Evolutionary conservation across 371 early-diverging fungal genomes (phyloP).

Genomic region (Dinochytrium kinnereticum): DNA sequence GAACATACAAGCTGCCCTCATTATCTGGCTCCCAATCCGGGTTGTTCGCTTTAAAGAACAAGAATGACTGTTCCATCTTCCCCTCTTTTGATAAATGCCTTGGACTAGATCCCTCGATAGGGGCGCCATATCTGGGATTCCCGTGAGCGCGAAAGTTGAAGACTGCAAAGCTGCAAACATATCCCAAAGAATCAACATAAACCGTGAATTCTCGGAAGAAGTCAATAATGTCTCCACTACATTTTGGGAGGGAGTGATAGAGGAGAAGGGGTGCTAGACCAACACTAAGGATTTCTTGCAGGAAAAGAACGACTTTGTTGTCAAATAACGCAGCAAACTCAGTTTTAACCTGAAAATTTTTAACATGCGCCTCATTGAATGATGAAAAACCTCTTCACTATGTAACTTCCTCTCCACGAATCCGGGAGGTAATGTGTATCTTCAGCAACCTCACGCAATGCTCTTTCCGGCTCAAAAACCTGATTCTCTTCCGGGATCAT

Average conservation of each 20-base stretch:
- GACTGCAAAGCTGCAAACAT: constrained; percentile 94
- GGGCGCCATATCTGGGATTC: constrained; percentile 79
- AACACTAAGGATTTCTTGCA: constrained; percentile 84
- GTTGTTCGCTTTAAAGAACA: constrained; percentile 92
- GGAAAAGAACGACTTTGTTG: constrained; percentile 76
- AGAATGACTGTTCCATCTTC: constrained; percentile 96
- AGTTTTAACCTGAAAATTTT: constrained; percentile 65
- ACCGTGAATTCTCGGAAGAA: constrained; percentile 94
- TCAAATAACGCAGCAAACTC: constrained; percentile 85
- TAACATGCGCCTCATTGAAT: too few relatives aligned
- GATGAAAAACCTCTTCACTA: constrained; percentile 83
- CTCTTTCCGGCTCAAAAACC: constrained; percentile 79
- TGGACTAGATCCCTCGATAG: constrained; percentile 62
- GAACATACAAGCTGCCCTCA: constrained; percentile 74
- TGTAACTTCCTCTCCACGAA: constrained; percentile 87
- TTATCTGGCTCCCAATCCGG: constrained; percentile 82
- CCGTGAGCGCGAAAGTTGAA: constrained; percentile 84
- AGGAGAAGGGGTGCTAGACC: constrained; percentile 86
- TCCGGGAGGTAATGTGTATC: constrained; percentile 90
- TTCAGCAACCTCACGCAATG: constrained; percentile 79
- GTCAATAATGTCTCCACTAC: constrained; percentile 81
- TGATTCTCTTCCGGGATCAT: constrained; percentile 86
- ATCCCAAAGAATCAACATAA: constrained; percentile 87
- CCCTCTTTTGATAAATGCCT: constrained; percentile 80
- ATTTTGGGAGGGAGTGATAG: constrained; percentile 76